Base-by-base conservation (phyloP, 257 asterid species). In the Parsonsia alboflavescens region DNA sequence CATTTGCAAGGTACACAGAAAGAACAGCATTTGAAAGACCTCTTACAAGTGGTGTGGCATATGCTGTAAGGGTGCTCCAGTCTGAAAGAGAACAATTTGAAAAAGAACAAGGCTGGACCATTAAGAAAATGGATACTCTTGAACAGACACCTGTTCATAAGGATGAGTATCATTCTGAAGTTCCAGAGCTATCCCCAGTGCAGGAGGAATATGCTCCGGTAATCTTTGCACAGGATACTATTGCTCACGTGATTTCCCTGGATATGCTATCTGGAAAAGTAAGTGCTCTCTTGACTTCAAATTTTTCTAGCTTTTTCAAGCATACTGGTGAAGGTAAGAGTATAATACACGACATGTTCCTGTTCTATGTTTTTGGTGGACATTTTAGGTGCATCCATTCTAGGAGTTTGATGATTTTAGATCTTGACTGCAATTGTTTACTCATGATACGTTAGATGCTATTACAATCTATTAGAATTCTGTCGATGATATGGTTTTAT, bases 221-320 rank as follows among this genome's bases (percentile, higher is more conserved):
- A 73, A 90, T 95, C 75, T 95, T 95, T 79, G 99, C 99, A 19
- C 99, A 95, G 81, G 99, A 95, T 71, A 95, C 98, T 22, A 91
- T 95, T 61, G 89, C 97, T 11, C 99, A 95, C 79, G 96, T 95
- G 8, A 87, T 95, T 62, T 95, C 99, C 50, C 88, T 95, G 71
- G 99, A 95, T 80, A 77, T 95, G 91, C 89, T 95, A n/a, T 90
- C 99, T 0, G 99, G 99, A 76, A 90, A 95, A 97, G 99, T 92
- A 80, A 80, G 71, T 33, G 1, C 39, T 33, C 26, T 45, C 67
- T 75, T 48, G 13, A 65, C 73, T 56, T 65, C 41, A 44, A 69
- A 48, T 62, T 30, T 68, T 61, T 42, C 19, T 30, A 0, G 73
- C 21, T 42, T 67, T 9, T 26, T 68, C 33, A 64, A 3, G 26